Conservation (phyloP, 371 early-diverging fungal species). For the Mucor velutinosus region DNA sequence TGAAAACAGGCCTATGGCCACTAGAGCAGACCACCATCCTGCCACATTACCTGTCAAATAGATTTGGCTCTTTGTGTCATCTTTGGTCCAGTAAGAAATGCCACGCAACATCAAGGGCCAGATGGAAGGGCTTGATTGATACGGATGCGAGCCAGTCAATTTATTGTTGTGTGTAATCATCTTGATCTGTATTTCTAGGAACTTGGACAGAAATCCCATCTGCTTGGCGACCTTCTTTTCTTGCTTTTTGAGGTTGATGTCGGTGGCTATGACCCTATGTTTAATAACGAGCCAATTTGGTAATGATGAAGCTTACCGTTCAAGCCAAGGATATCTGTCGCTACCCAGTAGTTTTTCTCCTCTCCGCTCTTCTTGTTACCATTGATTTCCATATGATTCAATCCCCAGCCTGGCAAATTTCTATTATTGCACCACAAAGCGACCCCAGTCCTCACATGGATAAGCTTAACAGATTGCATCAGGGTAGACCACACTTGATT, state of each 20-base stretch:
- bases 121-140: constrained; percentile 78
- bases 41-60: constrained; percentile 98
- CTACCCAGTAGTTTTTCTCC: constrained; percentile 67
- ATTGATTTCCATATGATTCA: constrained; percentile 92
- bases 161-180: constrained; percentile 92
- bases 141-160: constrained; percentile 89
- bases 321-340: constrained; percentile 57
- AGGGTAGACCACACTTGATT: constrained; percentile 52
- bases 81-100: constrained; percentile 90
- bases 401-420: constrained; percentile 96
- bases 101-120: constrained; percentile 92
- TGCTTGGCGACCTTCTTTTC: constrained; percentile 44
- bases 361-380: constrained; percentile 67
- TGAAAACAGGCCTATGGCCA: constrained; percentile 62
- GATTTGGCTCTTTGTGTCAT: constrained; percentile 62
- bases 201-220: constrained; percentile 77
- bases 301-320: constrained; percentile 26
- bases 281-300: constrained; percentile 74
- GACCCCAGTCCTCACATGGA: constrained; percentile 75
- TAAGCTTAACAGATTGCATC: constrained; percentile 57
- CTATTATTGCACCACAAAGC: constrained; percentile 78
- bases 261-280: constrained; percentile 61
- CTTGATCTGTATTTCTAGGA: constrained; percentile 78
- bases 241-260: constrained; percentile 33
- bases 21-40: constrained; percentile 85